phyloP scores from a whole-genome alignment of 345 rosid genomes.

The Ceriops zippeliana region DNA sequence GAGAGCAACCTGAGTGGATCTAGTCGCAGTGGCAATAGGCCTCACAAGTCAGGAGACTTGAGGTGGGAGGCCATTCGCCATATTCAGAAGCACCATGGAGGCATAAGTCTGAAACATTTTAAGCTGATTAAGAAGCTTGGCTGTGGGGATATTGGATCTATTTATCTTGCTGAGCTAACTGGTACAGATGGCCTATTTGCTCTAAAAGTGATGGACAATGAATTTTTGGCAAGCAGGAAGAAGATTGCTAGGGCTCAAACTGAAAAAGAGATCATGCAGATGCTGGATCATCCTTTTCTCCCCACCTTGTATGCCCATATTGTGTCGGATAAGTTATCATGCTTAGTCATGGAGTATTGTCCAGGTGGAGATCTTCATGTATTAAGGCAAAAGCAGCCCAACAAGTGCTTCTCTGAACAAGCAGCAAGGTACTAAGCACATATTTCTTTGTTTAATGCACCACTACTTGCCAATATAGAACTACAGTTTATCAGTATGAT shows the following conservation, averaged over 20 bases:
- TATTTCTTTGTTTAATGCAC: not conserved
- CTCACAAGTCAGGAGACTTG: conserved; percentile 71
- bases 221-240: conserved; percentile 60
- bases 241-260: conserved; percentile 69
- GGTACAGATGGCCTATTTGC: conserved; percentile 61
- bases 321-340: conserved; percentile 55
- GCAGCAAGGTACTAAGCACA: conserved; percentile 50
- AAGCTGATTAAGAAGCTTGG: conserved; percentile 68
- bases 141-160: conserved; percentile 70
- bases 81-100: conserved; percentile 56
- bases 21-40: conserved; percentile 53
- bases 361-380: conserved; percentile 84
- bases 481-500: too few relatives aligned
- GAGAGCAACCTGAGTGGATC: conserved; percentile 53
- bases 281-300: conserved; percentile 83
- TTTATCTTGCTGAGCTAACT: conserved; percentile 66
- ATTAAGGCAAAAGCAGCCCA: conserved; percentile 63
- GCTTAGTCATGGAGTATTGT: conserved; percentile 81
- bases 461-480: too few relatives aligned
- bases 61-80: conserved; percentile 71
- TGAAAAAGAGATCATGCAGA: conserved; percentile 71
- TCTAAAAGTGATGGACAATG: conserved; percentile 70
- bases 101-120: conserved; percentile 56
- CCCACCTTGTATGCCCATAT: conserved; percentile 70
- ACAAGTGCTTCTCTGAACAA: conserved; percentile 62